Base-by-base conservation (phyloP, 257 asterid genomes). In the Solanum virginianum region DNA sequence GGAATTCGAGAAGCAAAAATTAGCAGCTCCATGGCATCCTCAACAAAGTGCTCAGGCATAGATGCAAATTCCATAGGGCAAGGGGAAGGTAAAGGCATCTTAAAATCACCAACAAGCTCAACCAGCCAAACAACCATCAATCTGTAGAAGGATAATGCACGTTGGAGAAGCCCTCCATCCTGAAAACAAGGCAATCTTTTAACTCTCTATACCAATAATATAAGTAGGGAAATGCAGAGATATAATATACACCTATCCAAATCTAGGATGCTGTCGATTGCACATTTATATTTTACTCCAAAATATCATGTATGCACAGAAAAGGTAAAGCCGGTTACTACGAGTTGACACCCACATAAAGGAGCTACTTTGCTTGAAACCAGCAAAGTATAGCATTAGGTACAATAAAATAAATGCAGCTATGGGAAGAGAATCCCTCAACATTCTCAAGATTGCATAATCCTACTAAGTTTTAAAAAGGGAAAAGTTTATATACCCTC, bases 21-120 rank as follows among this genome's bases (percentile, higher is more conserved):
- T 88, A 97, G 98, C 91, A 97, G 89, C 90, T 97, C 99, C 99
- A 97, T 95, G 84, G 97, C 86, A 80, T 97, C 99, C 87, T 97
- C 99, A 85, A 97, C 94, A 83, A 97, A 95, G 87, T 97, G 99
- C 88, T 97, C 98, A 2, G 99, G 98, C 97, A 95, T 89, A 55
- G 93, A 90, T 84, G 99, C 94, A 87, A 95, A 97, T 80, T 95
- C 95, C 94, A 92, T 95, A 41, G 97, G 98, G 89, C 98, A 95
- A 88, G 94, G 63, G 59, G 90, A 80, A 17, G 96, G 94, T 84
- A 95, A 86, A 86, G 98, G 99, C 98, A 95, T 94, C 89, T 91
- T 93, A 88, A 95, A 97, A 54, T 98, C 99, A 29, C 98, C 99
- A 39, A 91, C 94, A 26, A 95, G 90, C 83, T 91, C 92, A 80